Conservation (phyloP, 2,329 filamentous ascomycete genomes). For the Gaeumannomyces tritici region DNA sequence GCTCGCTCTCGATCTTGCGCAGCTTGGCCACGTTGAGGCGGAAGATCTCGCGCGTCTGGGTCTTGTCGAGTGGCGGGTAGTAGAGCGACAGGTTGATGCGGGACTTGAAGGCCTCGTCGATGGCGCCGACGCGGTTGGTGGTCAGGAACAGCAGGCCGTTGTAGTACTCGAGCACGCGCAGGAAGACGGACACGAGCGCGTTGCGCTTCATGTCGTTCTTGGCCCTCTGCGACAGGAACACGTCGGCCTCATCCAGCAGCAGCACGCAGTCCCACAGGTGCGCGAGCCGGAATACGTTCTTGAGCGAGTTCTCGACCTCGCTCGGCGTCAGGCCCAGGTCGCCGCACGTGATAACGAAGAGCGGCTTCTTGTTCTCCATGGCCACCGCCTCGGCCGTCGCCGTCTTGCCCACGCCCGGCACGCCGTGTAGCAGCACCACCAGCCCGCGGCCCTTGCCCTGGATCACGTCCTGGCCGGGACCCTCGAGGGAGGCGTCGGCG, state of each 20-base stretch:
- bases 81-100: constrained; percentile 34
- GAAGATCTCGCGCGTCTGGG: constrained; percentile 11
- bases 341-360: constrained; percentile 18
- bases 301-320: constrained; percentile 17
- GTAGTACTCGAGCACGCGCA: constrained; percentile 25
- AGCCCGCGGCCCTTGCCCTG: constrained; percentile 34
- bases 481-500: not conserved
- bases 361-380: constrained; percentile 17
- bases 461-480: constrained; percentile 26
- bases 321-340: constrained; percentile 16
- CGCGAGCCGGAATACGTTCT: constrained; percentile 16
- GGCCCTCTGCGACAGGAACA: constrained; percentile 12
- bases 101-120: constrained; percentile 38
- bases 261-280: constrained; percentile 13
- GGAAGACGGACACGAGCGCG: constrained; percentile 22
- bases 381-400: constrained; percentile 28
- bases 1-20: constrained; percentile 6
- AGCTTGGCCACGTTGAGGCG: constrained; percentile 9
- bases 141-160: constrained; percentile 27
- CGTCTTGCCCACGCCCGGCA: constrained; percentile 39
- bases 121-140: constrained; percentile 28
- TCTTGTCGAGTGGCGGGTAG: constrained; percentile 18
- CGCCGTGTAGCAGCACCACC: constrained; percentile 34
- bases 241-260: constrained; percentile 15
- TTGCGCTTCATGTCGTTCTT: constrained; percentile 17